Evolutionary conservation across 176 grass and related monocot species (phyloP), one percentile per base, ranked within the genome.

Genomic region (Avena atlantica): DNA sequence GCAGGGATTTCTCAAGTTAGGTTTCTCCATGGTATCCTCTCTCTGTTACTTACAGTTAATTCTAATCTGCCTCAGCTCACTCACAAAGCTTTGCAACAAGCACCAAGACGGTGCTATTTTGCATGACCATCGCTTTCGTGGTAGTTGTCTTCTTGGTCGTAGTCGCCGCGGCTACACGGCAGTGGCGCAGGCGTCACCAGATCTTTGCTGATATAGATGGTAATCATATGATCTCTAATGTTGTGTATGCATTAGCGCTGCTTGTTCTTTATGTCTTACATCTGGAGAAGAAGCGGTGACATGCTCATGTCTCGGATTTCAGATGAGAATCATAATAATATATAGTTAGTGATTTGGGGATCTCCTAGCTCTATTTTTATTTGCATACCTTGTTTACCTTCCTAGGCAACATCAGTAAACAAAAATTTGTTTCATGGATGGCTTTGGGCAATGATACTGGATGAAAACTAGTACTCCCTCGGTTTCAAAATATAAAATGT

Each of bases 141-240:
- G 17, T 92, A 81, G 40, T 44, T 75, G 60, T 86, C 21, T 4
- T 91, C 19, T 49, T 84, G 3, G 13, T 67, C 29, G 70, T 27
- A 70, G 52, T 87, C 56, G n/a, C 78, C 59, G 17, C 70, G 48
- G 12, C 92, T 85, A 47, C 87, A 82, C 37, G 55, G 70, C 88
- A 50, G 20, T 70, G 57, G 24, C 84, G 84, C 50, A 89, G 24
- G 82, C 84, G 53, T 20, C 84, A 88, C 57, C 96, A 89, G 24
- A 82, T 95, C 19, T 98, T 98, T 81, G 94, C 89, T 78, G 86
- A 94, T 81, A 63, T 92, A 74, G 90, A 95, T 40, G 96, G 96
- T 98, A 85, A 76, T 51, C 73, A 91, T 66, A 37, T 57, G 60
- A 7, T 79, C 61, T 63, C 29, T 5, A 86, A 61, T 23, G n/a